These are phyloP conservation scores for Paradendryphiella salina DNA, from an alignment of 2,329 filamentous ascomycete species.

Conservation along the genomic window DNA sequence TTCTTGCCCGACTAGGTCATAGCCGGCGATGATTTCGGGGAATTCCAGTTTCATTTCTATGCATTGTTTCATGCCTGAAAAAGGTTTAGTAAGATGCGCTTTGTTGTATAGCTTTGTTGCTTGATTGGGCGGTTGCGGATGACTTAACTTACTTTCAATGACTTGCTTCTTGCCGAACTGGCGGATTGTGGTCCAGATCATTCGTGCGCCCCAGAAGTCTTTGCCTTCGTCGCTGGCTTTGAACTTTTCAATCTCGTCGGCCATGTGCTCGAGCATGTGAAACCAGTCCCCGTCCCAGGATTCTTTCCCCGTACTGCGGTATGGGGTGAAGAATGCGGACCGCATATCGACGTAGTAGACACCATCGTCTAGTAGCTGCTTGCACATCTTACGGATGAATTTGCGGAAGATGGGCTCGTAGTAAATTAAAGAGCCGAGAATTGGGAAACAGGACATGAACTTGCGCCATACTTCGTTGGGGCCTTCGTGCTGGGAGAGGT, in stretches of 20 bases:
- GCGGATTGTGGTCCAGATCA: constrained; percentile 83
- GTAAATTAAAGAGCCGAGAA: constrained; percentile 74
- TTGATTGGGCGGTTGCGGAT: neutral
- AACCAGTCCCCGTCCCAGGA: constrained; percentile 67
- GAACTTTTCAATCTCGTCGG: constrained; percentile 78
- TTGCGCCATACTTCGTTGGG: constrained; percentile 83
- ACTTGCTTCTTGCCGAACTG: constrained; percentile 65
- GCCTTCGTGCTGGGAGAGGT: constrained; percentile 78
- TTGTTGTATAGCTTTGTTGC: neutral
- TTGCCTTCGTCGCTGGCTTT: constrained; percentile 70
- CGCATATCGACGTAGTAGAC: constrained; percentile 84
- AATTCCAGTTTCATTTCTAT: constrained; percentile 78
- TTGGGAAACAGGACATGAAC: constrained; percentile 73
- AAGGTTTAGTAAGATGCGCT: neutral
- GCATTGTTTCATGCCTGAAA: constrained; percentile 76
- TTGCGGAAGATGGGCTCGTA: constrained; percentile 88
- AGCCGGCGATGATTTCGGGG: constrained; percentile 80
- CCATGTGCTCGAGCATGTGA: constrained; percentile 71
- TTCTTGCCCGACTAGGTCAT: constrained; percentile 88
- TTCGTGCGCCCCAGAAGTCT: constrained; percentile 79
- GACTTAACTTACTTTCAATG: constrained; percentile 58
- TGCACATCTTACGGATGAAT: constrained; percentile 73
- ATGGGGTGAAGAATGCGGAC: constrained; percentile 72
- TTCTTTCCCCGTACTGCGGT: constrained; percentile 66
- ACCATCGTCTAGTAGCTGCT: constrained; percentile 74